Evolutionary conservation across 441 rosid genomes (phyloP).

Genomic region (Pelargonium citronellum): DNA sequence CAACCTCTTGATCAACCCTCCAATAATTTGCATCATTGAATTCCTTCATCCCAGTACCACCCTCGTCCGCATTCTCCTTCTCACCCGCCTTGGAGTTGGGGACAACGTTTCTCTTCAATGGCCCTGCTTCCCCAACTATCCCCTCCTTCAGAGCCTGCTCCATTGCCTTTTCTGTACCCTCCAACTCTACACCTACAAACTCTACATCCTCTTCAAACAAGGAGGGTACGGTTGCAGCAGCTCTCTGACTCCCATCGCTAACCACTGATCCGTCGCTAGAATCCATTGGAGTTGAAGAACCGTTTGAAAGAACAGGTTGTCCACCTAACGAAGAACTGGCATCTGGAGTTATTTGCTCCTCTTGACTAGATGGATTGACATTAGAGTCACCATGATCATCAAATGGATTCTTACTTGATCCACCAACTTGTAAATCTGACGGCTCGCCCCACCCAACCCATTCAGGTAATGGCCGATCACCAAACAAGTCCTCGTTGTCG

Average conservation of each 20-base stretch:
- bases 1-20: slow-evolving; percentile 86
- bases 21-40: slow-evolving; percentile 87
- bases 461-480: slow-evolving; percentile 56
- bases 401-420: slow-evolving; percentile 60
- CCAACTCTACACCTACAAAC: slow-evolving; percentile 84
- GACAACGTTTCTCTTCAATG: slow-evolving; percentile 48
- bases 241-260: slow-evolving; percentile 38
- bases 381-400: slow-evolving; percentile 41
- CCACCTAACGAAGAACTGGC: slow-evolving; percentile 35
- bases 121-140: slow-evolving; percentile 92
- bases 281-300: slow-evolving; percentile 35
- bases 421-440: slow-evolving; percentile 45
- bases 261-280: slow-evolving; percentile 34
- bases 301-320: slow-evolving; percentile 44
- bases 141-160: slow-evolving; percentile 90
- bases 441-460: slow-evolving; percentile 88
- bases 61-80: slow-evolving; percentile 47
- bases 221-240: slow-evolving; percentile 44
- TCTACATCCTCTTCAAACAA: slow-evolving; percentile 95
- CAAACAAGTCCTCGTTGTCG: slow-evolving; percentile 46
- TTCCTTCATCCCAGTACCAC: slow-evolving; percentile 60
- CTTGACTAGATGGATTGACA: slow-evolving; percentile 30
- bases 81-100: slow-evolving; percentile 30
- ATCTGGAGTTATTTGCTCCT: slow-evolving; percentile 31
- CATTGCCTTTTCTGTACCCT: slow-evolving; percentile 94